Base-by-base conservation (phyloP, 139 green algal species). In the Protoeuglena noctilucae region DNA sequence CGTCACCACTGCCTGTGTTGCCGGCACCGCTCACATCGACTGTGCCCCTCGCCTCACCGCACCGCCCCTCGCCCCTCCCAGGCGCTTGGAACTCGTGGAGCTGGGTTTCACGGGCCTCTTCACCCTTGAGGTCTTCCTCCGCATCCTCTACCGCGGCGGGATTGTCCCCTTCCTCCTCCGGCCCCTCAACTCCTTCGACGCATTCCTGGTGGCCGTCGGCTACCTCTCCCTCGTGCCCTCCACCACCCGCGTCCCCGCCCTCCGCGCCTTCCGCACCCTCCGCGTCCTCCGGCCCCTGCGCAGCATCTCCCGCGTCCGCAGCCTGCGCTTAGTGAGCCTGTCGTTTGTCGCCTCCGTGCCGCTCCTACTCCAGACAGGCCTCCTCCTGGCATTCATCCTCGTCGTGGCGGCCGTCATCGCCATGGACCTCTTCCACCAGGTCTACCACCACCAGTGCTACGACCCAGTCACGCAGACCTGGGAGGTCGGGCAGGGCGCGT, bases 31-130 rank as follows among this genome's bases (percentile, higher is more conserved):
- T n/a, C n/a, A n/a, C n/a, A n/a, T n/a, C n/a, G n/a, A n/a, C n/a
- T n/a, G n/a, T n/a, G n/a, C n/a, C n/a, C n/a, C n/a, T n/a, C n/a
- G n/a, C n/a, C n/a, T n/a, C n/a, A n/a, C n/a, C n/a, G n/a, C n/a
- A n/a, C n/a, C n/a, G n/a, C n/a, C n/a, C n/a, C n/a, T n/a, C n/a
- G n/a, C n/a, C n/a, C n/a, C n/a, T n/a, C n/a, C n/a, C n/a, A n/a
- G 12, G 39, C 16, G 39, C 39, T 45, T 16, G 12, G 12, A 45
- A 45, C 12, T 40, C 50, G 22, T 28, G n/a, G 57, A 70, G 41
- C 31, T 62, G 22, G 24, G 58, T 23, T 70, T 70, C 51, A 62
- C 51, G 5, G 34, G 21, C 30, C 14, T 65, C 30, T 70, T 70
- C 40, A 21, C 56, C 22, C 24, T 31, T 6, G 63, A 70, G 63